These are phyloP conservation scores for Diutina neorugosa DNA, from an alignment of 1,139 yeast species.

Conservation along the genomic window DNA sequence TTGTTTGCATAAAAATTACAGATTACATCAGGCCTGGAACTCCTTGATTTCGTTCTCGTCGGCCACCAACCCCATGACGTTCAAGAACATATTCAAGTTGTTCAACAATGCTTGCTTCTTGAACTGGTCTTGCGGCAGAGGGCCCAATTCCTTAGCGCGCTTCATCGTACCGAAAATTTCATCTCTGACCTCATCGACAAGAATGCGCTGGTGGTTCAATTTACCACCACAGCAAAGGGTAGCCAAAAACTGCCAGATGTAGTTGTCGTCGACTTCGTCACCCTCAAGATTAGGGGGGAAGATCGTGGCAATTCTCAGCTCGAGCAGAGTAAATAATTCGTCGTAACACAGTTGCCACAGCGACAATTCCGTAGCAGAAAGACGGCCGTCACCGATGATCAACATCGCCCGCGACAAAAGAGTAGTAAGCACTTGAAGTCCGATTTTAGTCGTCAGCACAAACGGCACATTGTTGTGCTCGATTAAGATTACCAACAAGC, in stretches of 20 bases:
- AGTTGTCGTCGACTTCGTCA: constrained; percentile 46
- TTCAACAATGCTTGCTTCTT: constrained; percentile 56
- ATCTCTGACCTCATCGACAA: constrained; percentile 90
- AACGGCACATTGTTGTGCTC: constrained; percentile 63
- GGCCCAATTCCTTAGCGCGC: constrained; percentile 59
- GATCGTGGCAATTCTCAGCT: constrained; percentile 63
- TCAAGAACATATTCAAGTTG: constrained; percentile 83
- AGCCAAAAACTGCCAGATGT: constrained; percentile 96
- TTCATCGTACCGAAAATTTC: constrained; percentile 85
- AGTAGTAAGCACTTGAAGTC: constrained; percentile 78
- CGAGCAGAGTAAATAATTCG: constrained; percentile 65
- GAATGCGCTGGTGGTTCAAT: constrained; percentile 83
- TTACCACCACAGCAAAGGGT: constrained; percentile 88
- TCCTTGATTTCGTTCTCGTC: constrained; percentile 54
- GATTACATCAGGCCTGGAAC: constrained; percentile 11
- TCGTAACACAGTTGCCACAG: constrained; percentile 83
- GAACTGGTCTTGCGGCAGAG: constrained; percentile 37
- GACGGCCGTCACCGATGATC: constrained; percentile 68
- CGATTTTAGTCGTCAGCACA: constrained; percentile 73
- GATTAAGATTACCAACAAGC: constrained; percentile 63
- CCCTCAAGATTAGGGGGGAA: constrained; percentile 58
- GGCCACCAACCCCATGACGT: constrained; percentile 93
- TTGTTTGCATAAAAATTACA: neutral
- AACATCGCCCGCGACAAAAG: constrained; percentile 87
- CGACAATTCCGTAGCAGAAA: constrained; percentile 45